Evolutionary conservation across 2,329 filamentous ascomycete species (phyloP), one percentile per base, ranked within the genome.

Genomic region (Aspergillus intermedius): DNA sequence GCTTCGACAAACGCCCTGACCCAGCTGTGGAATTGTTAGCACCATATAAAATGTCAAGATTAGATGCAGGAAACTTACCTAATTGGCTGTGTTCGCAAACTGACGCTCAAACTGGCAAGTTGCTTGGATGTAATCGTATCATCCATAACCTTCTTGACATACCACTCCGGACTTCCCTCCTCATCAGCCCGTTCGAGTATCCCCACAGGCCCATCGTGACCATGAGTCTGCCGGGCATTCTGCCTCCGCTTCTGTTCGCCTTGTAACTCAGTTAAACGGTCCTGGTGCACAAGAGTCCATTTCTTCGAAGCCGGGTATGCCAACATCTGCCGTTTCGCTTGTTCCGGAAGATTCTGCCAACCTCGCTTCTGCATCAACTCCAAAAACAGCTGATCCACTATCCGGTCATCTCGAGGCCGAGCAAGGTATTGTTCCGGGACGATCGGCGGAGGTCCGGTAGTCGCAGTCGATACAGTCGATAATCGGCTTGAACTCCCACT

Each of bases 121-220:
- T 95, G 88, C 74, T 97, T 96, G 56, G 86, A 81, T 47, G 91
- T 89, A 57, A 97, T 88, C 53, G 83, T 88, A 69, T 96, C 94
- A 68, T 97, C 91, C 87, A 97, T 89, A 51, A 97, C 88, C 67
- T 88, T 91, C 65, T 89, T 87, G 46, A 98, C 91, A 68, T 95
- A 98, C 91, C 91, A 98, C 71, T 97, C 91, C 3, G 93, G 93
- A 44, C 88, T 94, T 41, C 91, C 91, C 69, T 97, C 93, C 66
- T 97, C 91, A 64, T 96, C 91, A 6, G 88, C 88, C 58, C 88
- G 83, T 39, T 83, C 81, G 37, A 89, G 79, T 50, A 91, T 80
- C 57, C 87, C 84, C 50, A 81, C 65, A 68, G 66, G 80, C 9
- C 70, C 81, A 49, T 84, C 80, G 47, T 78, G 76, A 55, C 88